Conservation (phyloP, 805 yeast species). For the Suhomyces sp. region DNA sequence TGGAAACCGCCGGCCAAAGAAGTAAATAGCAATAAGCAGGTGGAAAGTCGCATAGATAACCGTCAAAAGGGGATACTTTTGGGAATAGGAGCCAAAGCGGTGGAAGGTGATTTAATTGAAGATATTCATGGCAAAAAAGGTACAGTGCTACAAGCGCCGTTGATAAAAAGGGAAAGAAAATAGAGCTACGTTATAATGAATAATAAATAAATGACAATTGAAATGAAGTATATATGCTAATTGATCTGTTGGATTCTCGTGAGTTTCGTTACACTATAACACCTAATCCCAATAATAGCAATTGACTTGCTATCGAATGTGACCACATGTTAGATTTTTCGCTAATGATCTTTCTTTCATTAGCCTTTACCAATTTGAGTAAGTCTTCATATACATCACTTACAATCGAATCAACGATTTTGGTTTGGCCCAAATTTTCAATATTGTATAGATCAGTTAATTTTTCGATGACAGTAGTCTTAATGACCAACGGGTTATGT, state of each 20-base stretch:
- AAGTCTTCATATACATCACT: slow-evolving; percentile 59
- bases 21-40: slow-evolving; percentile 27
- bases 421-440: slow-evolving; percentile 40
- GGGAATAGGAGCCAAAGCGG: slow-evolving; percentile 44
- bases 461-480: slow-evolving; percentile 41
- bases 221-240: neutral
- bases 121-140: slow-evolving; percentile 29
- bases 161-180: slow-evolving; percentile 16
- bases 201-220: neutral
- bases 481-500: slow-evolving; percentile 30
- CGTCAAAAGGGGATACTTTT: slow-evolving; percentile 32
- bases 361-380: slow-evolving; percentile 50
- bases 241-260: neutral
- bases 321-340: slow-evolving; percentile 55
- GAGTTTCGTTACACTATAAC: slow-evolving; percentile 44
- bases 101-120: slow-evolving; percentile 27
- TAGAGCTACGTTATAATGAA: slow-evolving; percentile 9
- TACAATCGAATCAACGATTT: slow-evolving; percentile 48
- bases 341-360: slow-evolving; percentile 46
- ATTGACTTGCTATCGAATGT: slow-evolving; percentile 56
- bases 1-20: slow-evolving; percentile 46
- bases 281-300: slow-evolving; percentile 56
- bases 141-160: slow-evolving; percentile 23
- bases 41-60: slow-evolving; percentile 10
- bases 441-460: slow-evolving; percentile 36